Percentiles rank a stretch among this genome's conserved stretches.
Conservation (phyloP, 257 asterid genomes). For the Capsicum rhomboideum region DNA sequence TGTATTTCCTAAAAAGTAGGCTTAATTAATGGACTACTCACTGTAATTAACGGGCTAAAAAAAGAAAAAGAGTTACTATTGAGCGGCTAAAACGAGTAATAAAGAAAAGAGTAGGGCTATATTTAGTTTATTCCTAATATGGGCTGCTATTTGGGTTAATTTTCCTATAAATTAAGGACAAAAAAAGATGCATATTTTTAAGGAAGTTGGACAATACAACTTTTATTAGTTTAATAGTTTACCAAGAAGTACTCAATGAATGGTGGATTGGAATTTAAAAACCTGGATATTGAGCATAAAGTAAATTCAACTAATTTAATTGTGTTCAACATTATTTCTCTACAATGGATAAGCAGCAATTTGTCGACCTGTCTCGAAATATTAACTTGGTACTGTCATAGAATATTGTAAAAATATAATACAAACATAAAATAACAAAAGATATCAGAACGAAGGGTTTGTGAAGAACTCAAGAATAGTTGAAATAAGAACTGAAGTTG, state of each 20-base stretch:
- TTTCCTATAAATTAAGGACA: not conserved
- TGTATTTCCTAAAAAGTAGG: no score
- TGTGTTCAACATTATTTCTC: not conserved
- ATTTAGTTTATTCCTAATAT: no score
- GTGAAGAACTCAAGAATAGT: not conserved
- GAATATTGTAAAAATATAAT: not conserved
- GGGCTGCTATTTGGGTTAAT: no score
- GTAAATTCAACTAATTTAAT: not conserved
- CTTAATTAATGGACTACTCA: no score
- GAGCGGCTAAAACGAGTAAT: no score
- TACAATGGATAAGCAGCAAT: not conserved
- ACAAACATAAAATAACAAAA: not conserved
- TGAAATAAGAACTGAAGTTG: not conserved
- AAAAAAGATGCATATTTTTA: not conserved
- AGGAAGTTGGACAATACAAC: not conserved
- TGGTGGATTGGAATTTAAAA: not conserved
- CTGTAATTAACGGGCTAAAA: no score
- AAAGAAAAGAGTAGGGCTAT: no score
- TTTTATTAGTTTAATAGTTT: not conserved
- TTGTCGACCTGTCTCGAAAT: not conserved
- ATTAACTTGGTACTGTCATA: not conserved
- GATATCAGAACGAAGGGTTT: not conserved
- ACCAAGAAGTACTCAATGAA: not conserved
- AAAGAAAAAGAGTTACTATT: no score
- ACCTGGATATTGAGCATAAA: not conserved